These are phyloP conservation scores for Xylaria palmicola DNA, from an alignment of 495 filamentous ascomycete genomes.

Conservation along the genomic window DNA sequence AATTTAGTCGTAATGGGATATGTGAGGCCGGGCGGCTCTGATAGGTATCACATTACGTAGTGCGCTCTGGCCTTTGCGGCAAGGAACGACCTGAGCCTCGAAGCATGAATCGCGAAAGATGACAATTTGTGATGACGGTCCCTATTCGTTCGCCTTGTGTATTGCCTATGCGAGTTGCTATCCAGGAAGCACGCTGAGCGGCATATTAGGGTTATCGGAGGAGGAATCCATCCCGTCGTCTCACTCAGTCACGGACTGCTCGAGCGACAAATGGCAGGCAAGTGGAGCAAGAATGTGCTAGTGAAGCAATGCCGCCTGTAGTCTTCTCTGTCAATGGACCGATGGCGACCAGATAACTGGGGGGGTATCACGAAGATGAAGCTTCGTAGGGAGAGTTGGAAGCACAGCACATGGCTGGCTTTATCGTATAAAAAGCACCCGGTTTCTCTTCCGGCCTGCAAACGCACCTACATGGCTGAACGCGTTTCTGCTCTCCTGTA, in stretches of 20 bases:
- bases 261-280: slow-evolving; percentile 1
- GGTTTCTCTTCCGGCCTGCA: background rate
- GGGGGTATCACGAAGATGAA: slow-evolving; percentile 7
- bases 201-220: slow-evolving; percentile 2
- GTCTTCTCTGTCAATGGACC: background rate
- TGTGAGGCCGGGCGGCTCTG: background rate
- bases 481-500: slow-evolving; percentile 2
- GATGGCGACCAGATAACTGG: background rate
- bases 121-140: slow-evolving; percentile 6
- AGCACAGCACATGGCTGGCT: background rate
- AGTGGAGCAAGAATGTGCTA: slow-evolving; percentile 13
- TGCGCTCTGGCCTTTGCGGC: background rate
- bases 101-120: slow-evolving; percentile 1
- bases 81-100: background rate
- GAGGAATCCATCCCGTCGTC: background rate
- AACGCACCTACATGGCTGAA: background rate
- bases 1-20: background rate
- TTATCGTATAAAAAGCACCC: slow-evolving; percentile 11
- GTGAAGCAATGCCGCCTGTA: slow-evolving; percentile 11
- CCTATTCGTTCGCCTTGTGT: slow-evolving; percentile 9
- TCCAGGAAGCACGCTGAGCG: slow-evolving; percentile 1
- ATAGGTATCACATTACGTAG: background rate
- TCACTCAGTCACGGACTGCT: slow-evolving; percentile 1
- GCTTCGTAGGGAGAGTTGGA: slow-evolving; percentile 1
- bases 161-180: slow-evolving; percentile 4